These are phyloP conservation scores for Xylaria sp. DNA, from an alignment of 2,329 filamentous ascomycete species.

Conservation along the genomic window DNA sequence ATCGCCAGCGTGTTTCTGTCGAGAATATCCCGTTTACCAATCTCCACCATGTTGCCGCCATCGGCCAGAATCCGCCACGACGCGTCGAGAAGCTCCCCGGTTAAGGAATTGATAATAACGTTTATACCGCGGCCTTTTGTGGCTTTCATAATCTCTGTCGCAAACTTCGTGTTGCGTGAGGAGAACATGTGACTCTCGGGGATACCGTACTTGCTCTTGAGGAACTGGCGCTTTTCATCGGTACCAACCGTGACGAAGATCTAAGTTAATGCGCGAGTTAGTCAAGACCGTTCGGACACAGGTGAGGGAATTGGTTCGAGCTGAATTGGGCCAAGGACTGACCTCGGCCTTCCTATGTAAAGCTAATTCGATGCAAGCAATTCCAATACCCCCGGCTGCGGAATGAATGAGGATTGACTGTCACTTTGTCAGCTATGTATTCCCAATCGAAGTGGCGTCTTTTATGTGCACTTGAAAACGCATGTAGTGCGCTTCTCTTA, in stretches of 20 bases:
- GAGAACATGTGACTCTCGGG: conserved; percentile 50
- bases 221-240: conserved; percentile 43
- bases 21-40: conserved; percentile 39
- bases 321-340: not conserved
- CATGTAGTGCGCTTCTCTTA: conserved; percentile 20
- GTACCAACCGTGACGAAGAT: conserved; percentile 42
- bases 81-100: conserved; percentile 39
- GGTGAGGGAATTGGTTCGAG: not conserved
- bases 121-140: conserved; percentile 48
- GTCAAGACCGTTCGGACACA: not conserved
- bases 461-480: not conserved
- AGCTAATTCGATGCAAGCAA: conserved; percentile 33
- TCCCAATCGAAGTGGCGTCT: no score
- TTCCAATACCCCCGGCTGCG: conserved; percentile 35
- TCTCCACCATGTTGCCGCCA: conserved; percentile 40
- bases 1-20: conserved; percentile 38
- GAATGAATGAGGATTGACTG: conserved; percentile 40
- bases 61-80: conserved; percentile 38
- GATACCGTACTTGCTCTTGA: conserved; percentile 47
- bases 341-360: conserved; percentile 24
- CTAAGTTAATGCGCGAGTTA: conserved; percentile 10
- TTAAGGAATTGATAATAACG: conserved; percentile 40
- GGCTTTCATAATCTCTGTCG: conserved; percentile 37
- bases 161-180: conserved; percentile 48
- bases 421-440: not conserved